Percentiles rank a stretch among this genome's conserved stretches.
phyloP scores from a whole-genome alignment of 352 stramenopile genomes.

The Aphanomyces astaci region DNA sequence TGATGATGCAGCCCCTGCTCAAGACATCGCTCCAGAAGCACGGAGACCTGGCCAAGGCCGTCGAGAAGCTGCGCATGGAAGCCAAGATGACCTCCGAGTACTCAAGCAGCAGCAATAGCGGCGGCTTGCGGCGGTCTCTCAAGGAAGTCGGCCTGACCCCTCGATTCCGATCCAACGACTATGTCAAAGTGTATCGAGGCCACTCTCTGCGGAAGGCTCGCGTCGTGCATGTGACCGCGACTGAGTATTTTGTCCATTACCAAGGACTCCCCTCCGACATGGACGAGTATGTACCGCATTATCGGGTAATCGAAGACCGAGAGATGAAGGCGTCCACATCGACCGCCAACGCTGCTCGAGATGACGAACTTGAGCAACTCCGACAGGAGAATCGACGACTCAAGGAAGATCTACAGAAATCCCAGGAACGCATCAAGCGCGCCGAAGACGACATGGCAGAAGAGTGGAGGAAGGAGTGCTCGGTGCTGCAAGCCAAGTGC shows the following conservation, averaged over 20 bases:
- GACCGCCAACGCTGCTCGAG: neutral
- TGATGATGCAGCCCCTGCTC: conserved; percentile 1
- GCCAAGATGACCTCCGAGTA: neutral
- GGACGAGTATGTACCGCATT: conserved; percentile 14
- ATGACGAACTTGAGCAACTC: conserved; percentile 4
- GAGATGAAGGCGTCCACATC: neutral
- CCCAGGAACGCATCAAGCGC: neutral
- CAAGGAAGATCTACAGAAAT: conserved; percentile 2
- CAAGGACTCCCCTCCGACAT: neutral
- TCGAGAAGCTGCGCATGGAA: neutral
- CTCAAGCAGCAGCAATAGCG: neutral
- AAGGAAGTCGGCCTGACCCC: neutral
- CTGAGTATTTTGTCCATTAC: conserved; percentile 14
- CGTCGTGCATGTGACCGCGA: conserved; percentile 4
- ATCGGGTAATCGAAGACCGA: conserved; percentile 11
- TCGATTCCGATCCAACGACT: conserved; percentile 1
- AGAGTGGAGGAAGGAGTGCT: conserved; percentile 11
- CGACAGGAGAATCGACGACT: conserved; percentile 7
- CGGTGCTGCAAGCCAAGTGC: conserved; percentile 3
- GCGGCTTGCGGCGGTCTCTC: neutral
- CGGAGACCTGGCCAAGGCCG: neutral
- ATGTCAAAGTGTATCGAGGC: conserved; percentile 9
- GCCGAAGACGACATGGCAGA: neutral
- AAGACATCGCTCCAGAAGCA: conserved; percentile 9
- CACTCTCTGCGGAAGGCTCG: neutral